Conservation (phyloP, 768 basidiomycete species). For the Pisolithus sp. region DNA sequence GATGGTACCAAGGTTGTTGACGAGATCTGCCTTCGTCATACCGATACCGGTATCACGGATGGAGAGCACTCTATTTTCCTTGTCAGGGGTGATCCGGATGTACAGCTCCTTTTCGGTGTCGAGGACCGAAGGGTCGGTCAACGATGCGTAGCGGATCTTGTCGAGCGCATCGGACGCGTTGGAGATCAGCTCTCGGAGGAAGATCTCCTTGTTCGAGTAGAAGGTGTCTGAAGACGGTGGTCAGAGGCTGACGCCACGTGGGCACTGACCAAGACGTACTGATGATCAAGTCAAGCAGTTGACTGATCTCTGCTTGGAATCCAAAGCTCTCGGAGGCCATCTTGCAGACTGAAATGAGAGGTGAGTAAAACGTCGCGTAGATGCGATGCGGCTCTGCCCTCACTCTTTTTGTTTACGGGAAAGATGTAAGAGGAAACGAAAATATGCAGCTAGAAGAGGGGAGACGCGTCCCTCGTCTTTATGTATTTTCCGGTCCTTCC, state of each 20-base stretch:
- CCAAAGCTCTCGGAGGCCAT: constrained; percentile 87
- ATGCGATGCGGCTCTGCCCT: constrained; percentile 10
- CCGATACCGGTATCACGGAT: constrained; percentile 97
- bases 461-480: constrained; percentile 26
- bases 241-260: neutral
- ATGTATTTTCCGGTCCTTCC: constrained; percentile 33
- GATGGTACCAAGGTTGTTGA: constrained; percentile 97
- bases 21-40: constrained; percentile 99
- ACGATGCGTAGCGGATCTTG: constrained; percentile 95
- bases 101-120: constrained; percentile 88
- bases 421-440: constrained; percentile 9
- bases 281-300: constrained; percentile 97
- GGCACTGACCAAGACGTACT: constrained; percentile 46
- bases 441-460: neutral
- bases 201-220: constrained; percentile 99
- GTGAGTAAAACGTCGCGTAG: neutral
- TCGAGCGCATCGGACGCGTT: constrained; percentile 98
- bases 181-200: constrained; percentile 97
- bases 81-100: constrained; percentile 94
- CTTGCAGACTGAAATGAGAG: constrained; percentile 22
- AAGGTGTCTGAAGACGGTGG: constrained; percentile 68
- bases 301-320: constrained; percentile 99
- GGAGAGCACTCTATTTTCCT: constrained; percentile 86
- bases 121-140: constrained; percentile 88
- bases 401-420: constrained; percentile 4